Evolutionary conservation across 768 basidiomycete species (phyloP).

Genomic region (Sporobolomyces phaffii): DNA sequence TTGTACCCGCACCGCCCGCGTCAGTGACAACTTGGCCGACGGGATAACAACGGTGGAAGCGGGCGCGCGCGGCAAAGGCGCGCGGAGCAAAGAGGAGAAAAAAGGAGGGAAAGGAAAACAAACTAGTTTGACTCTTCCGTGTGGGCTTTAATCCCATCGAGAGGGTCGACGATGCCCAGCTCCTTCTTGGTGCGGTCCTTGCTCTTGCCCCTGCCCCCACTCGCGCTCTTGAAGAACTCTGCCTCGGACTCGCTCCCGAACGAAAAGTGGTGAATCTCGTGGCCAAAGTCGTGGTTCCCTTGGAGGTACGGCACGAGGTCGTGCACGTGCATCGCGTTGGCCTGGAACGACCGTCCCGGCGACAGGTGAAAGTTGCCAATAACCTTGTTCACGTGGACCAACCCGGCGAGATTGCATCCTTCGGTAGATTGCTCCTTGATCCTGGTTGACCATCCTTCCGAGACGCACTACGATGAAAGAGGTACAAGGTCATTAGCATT

Average conservation of each 20-base stretch:
- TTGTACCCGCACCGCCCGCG: no score
- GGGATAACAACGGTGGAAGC: no score
- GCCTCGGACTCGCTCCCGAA: slow-evolving; percentile 56
- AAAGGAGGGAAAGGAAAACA: slow-evolving; percentile 9
- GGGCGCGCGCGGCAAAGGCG: no score
- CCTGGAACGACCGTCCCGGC: slow-evolving; percentile 91
- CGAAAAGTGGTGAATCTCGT: slow-evolving; percentile 69
- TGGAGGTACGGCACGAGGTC: slow-evolving; percentile 91
- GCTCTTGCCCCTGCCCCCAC: slow-evolving; percentile 25
- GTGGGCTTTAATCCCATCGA: slow-evolving; percentile 58
- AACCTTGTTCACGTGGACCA: slow-evolving; percentile 92
- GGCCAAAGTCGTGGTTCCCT: slow-evolving; percentile 90
- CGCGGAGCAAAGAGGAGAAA: no score
- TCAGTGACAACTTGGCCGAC: no score
- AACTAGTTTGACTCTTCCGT: slow-evolving; percentile 68
- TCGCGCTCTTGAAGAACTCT: slow-evolving; percentile 26
- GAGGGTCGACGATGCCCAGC: slow-evolving; percentile 70
- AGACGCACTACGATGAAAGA: slow-evolving; percentile 66
- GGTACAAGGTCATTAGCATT: no score
- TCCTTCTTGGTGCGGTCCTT: slow-evolving; percentile 51
- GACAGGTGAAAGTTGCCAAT: slow-evolving; percentile 59
- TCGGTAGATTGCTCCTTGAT: slow-evolving; percentile 85
- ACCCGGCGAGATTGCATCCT: slow-evolving; percentile 88
- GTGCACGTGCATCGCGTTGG: slow-evolving; percentile 67
- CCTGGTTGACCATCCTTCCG: slow-evolving; percentile 92